phyloP scores from a whole-genome alignment of 2,329 filamentous ascomycete genomes.

The Venturia pyrina region DNA sequence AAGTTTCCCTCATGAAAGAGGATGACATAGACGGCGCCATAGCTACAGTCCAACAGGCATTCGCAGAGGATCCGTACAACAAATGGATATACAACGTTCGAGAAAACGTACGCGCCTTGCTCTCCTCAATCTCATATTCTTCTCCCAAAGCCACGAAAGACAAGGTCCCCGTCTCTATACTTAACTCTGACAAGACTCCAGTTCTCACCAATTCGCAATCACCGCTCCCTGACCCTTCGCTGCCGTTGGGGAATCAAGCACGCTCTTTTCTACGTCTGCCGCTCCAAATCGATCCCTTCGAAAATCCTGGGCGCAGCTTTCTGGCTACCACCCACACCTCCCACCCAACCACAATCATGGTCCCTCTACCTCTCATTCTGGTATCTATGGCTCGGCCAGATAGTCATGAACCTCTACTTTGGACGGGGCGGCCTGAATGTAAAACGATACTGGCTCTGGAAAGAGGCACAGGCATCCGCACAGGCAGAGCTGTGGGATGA shows the following conservation, averaged over 20 bases:
- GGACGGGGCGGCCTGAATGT: constrained; percentile 60
- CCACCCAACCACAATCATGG: constrained; percentile 45
- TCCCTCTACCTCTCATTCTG: constrained; percentile 52
- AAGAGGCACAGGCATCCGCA: constrained; percentile 51
- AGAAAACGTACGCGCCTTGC: constrained; percentile 36
- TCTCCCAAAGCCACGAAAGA: not conserved
- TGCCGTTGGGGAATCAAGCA: constrained; percentile 62
- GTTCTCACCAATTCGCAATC: constrained; percentile 52
- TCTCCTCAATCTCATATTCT: not conserved
- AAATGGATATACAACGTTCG: constrained; percentile 53
- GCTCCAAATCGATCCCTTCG: constrained; percentile 30
- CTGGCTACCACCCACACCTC: constrained; percentile 53
- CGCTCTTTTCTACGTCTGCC: constrained; percentile 60
- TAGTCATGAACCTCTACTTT: constrained; percentile 57
- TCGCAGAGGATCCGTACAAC: constrained; percentile 57
- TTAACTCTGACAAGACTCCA: constrained; percentile 21
- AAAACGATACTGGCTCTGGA: constrained; percentile 65
- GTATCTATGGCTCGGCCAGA: constrained; percentile 56
- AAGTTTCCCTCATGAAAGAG: constrained; percentile 46
- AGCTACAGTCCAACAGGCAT: constrained; percentile 55
- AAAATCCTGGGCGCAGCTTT: constrained; percentile 60
- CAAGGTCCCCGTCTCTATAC: constrained; percentile 22
- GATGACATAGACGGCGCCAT: constrained; percentile 54
- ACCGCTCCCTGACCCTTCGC: constrained; percentile 52
- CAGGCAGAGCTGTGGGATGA: constrained; percentile 57